Conservation (phyloP, 768 basidiomycete species). For the Kwoniella botswanensis region DNA sequence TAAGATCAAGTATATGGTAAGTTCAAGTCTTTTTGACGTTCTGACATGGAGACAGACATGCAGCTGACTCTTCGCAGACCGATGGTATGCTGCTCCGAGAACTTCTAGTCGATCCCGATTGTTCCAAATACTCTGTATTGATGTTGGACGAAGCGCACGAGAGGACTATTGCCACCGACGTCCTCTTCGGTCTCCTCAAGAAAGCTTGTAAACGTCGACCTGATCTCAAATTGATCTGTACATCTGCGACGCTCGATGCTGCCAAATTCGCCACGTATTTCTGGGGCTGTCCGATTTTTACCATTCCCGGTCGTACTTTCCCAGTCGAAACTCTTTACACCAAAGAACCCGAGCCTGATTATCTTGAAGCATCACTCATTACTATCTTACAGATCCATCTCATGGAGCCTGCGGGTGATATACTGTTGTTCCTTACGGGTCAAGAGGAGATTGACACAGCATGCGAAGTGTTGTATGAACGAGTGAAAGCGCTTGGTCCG, state of each 20-base stretch:
- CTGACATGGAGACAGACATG: background rate
- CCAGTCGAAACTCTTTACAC: slow-evolving; percentile 98
- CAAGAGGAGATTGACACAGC: slow-evolving; percentile 98
- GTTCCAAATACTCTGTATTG: slow-evolving; percentile 88
- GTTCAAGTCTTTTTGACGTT: slow-evolving; percentile 5
- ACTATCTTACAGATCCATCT: slow-evolving; percentile 99
- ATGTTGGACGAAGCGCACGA: slow-evolving; percentile 99
- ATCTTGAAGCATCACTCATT: slow-evolving; percentile 95
- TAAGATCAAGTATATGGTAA: slow-evolving; percentile 94
- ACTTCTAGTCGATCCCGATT: slow-evolving; percentile 91
- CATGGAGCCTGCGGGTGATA: slow-evolving; percentile 94
- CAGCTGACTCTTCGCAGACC: slow-evolving; percentile 61
- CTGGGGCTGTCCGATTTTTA: slow-evolving; percentile 98
- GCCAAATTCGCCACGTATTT: slow-evolving; percentile 99
- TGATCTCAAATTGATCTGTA: slow-evolving; percentile 96
- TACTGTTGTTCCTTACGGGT: slow-evolving; percentile 95
- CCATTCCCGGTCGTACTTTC: slow-evolving; percentile 99
- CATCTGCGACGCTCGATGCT: slow-evolving; percentile 97
- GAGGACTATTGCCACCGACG: slow-evolving; percentile 97
- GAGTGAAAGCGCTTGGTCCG: slow-evolving; percentile 98
- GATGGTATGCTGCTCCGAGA: slow-evolving; percentile 99
- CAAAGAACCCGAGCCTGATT: slow-evolving; percentile 96
- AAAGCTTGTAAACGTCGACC: slow-evolving; percentile 93
- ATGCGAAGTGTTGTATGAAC: slow-evolving; percentile 95
- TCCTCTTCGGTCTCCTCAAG: slow-evolving; percentile 92